phyloP scores from a whole-genome alignment of 371 early-diverging fungal species.

The Mortierella sp. region DNA sequence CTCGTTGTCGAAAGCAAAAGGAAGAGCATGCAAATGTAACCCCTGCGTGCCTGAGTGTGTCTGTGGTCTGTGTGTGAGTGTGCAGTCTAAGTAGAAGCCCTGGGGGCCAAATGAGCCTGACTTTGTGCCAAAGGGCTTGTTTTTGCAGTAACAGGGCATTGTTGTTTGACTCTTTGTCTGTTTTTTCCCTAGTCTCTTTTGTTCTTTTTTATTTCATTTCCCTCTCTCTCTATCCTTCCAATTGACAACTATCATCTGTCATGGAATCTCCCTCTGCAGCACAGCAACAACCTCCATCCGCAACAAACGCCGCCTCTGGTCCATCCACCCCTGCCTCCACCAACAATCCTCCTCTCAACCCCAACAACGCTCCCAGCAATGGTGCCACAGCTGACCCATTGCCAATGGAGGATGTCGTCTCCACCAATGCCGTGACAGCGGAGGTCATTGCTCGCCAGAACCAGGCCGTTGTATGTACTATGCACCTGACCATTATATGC shows the following conservation, averaged over 20 bases:
- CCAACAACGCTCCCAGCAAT: background rate
- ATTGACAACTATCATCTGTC: background rate
- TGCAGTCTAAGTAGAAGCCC: no score
- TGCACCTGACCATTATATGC: background rate
- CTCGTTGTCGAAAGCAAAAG: no score
- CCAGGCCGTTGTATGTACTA: slow-evolving; percentile 46
- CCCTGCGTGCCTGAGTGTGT: no score
- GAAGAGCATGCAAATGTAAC: no score
- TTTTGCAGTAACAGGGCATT: no score
- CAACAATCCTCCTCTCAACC: slow-evolving; percentile 1
- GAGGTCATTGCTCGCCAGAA: slow-evolving; percentile 53
- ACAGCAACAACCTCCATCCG: slow-evolving; percentile 5
- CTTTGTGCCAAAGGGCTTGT: no score
- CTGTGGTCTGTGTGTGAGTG: no score
- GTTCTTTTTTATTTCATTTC: no score
- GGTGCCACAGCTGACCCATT: slow-evolving; percentile 14
- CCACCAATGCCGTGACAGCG: slow-evolving; percentile 51
- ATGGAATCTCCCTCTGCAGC: slow-evolving; percentile 20
- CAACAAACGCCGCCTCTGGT: background rate
- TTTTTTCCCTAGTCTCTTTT: no score
- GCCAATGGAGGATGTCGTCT: slow-evolving; percentile 54
- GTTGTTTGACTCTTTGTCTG: no score
- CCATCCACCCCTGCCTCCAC: background rate
- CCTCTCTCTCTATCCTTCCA: background rate
- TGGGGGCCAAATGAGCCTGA: no score